These are phyloP conservation scores for Leishmania arabica DNA, from an alignment of 208 protist species.

Conservation along the genomic window DNA sequence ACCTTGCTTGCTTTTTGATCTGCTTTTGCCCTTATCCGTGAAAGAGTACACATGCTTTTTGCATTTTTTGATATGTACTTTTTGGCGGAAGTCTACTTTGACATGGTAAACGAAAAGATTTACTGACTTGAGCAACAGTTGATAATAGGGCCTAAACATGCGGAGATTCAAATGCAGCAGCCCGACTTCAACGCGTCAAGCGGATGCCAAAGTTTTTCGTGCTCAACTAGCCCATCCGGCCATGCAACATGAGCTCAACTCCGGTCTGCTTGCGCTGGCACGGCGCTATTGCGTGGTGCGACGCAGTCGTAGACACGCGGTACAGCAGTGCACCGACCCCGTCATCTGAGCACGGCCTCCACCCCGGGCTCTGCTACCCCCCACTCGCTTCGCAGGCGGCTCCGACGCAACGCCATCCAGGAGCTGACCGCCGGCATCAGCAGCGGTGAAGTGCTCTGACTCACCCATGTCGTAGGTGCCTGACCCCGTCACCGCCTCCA, in stretches of 20 bases:
- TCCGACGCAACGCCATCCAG: neutral
- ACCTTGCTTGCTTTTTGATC: neutral
- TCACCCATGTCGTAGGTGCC: neutral
- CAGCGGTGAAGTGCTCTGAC: neutral
- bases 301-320: neutral
- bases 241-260: neutral
- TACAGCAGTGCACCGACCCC: neutral
- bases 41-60: neutral
- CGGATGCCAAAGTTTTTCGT: neutral
- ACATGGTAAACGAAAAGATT: neutral
- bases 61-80: neutral
- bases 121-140: neutral
- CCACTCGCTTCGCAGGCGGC: neutral
- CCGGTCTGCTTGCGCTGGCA: neutral
- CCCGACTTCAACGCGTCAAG: neutral
- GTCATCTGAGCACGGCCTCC: neutral
- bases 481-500: neutral
- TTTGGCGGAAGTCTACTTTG: neutral
- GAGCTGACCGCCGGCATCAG: neutral
- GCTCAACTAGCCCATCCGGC: neutral
- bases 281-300: neutral
- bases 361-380: neutral
- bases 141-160: neutral
- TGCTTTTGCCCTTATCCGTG: neutral
- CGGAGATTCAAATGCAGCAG: neutral